Evolutionary conservation across 2,329 filamentous ascomycete genomes (phyloP).

Genomic region (Akanthomyces dipterigenus): DNA sequence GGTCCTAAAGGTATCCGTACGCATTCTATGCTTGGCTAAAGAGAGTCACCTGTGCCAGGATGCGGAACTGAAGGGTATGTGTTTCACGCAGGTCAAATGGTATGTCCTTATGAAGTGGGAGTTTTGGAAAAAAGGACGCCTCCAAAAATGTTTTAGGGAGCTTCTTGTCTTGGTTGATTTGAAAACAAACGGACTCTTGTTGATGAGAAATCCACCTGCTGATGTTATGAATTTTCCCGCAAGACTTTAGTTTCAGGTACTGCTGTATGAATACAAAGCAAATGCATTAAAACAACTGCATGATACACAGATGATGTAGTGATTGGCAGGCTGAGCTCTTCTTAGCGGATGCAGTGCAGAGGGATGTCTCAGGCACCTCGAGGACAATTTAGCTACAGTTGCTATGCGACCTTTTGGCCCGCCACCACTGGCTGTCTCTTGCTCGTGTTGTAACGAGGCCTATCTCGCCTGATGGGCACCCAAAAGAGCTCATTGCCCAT

Average conservation of each 20-base stretch:
- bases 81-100: neutral
- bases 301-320: too few species aligned
- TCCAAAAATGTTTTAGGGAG: neutral
- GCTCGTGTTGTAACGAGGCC: too few species aligned
- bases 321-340: too few species aligned
- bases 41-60: too few species aligned
- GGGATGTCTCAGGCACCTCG: too few species aligned
- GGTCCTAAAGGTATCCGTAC: constrained; percentile 48
- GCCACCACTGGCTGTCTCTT: too few species aligned
- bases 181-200: neutral
- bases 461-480: too few species aligned
- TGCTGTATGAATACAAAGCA: neutral
- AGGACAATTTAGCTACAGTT: too few species aligned
- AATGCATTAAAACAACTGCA: neutral
- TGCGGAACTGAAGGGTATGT: too few species aligned
- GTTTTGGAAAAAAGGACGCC: neutral
- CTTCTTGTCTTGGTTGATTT: neutral
- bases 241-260: neutral
- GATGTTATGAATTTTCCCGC: neutral
- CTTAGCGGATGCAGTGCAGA: too few species aligned
- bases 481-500: too few species aligned
- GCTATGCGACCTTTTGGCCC: too few species aligned
- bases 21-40: constrained; percentile 46
- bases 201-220: neutral
- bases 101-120: constrained; percentile 1